Conservation (phyloP, 2,329 filamentous ascomycete species). For the Trichocomaceae sp. region DNA sequence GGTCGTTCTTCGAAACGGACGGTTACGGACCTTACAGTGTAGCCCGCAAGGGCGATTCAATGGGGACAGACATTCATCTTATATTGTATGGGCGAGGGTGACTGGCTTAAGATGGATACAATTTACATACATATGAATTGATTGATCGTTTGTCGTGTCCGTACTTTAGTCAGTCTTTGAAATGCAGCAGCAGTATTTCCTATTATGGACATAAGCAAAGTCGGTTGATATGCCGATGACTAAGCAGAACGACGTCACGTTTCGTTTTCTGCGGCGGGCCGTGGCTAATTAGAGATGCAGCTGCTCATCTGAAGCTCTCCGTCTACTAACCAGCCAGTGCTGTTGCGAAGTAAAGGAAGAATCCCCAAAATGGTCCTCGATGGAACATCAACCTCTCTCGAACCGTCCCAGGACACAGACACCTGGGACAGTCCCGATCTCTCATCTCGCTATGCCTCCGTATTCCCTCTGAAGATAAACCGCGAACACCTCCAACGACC, state of each 20-base stretch:
- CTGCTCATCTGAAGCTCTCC: background rate
- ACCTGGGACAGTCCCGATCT: slow-evolving; percentile 12
- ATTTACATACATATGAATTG: background rate
- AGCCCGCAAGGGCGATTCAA: slow-evolving; percentile 13
- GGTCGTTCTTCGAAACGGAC: background rate
- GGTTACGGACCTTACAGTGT: slow-evolving; percentile 10
- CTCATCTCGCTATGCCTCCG: slow-evolving; percentile 7
- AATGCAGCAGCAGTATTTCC: too few species aligned
- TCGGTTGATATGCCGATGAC: slow-evolving; percentile 1
- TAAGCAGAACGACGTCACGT: slow-evolving; percentile 7
- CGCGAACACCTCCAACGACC: slow-evolving; percentile 8
- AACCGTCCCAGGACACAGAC: slow-evolving; percentile 4
- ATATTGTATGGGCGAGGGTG: background rate
- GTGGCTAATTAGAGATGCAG: background rate
- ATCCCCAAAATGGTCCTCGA: slow-evolving; percentile 10
- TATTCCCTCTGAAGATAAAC: slow-evolving; percentile 9
- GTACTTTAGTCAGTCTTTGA: too few species aligned
- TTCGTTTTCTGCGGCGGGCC: background rate
- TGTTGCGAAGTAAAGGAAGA: too few species aligned
- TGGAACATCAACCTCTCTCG: background rate
- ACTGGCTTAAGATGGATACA: too few species aligned
- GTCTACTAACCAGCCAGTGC: background rate
- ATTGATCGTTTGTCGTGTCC: too few species aligned
- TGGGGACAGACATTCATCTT: background rate
- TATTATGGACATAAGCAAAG: too few species aligned